Base-by-base conservation (phyloP, 352 stramenopile species). In the Pythium aristosporum region DNA sequence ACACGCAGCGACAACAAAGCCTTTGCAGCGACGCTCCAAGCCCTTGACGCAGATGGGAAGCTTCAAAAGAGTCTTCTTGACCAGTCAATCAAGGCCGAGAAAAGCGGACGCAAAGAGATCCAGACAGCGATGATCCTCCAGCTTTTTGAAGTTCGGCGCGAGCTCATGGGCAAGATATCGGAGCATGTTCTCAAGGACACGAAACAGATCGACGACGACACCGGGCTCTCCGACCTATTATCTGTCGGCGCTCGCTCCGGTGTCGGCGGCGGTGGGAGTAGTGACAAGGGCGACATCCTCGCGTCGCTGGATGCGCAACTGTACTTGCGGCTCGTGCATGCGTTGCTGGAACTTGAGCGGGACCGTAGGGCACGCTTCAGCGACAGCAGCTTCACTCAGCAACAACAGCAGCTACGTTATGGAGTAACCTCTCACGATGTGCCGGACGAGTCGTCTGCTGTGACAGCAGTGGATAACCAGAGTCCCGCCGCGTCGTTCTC, bases 131-230 rank as follows among this genome's bases (percentile, higher is more conserved):
- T 85, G 47, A 56, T 85, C 11, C 53, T 89, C 18, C 73, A 92
- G 63, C 69, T 92, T 52, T 88, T 90, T 41, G 75, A 90, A 51
- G 75, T 74, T 37, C 77, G 82, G 13, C 72, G 82, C n/a, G 83
- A 92, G 18, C 68, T 92, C 21, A 89, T 79, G 65, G 75, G 72
- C 55, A 76, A 76, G 32, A 85, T 94, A 43, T 88, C 84, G 20
- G 82, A 94, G 42, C 78, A 91, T 21, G 65, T 88, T 5, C 65
- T 92, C 36, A 80, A 78, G 50, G 73, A 89, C 21, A 91, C 87
- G 65, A 79, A 79, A 47, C 68, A 77, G 39, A 57, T 88, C 20
- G 84, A 94, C 15, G 51, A 80, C 41, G 83, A 94, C 51, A 41
- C 43, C 15, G 57, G 44, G 16, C 30, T 67, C 8, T 62, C 55